A percentile compares a stretch with the other conserved stretches of the same genome.
Conservation (phyloP, 805 yeast genomes). For the Ogataea trehalophila region DNA sequence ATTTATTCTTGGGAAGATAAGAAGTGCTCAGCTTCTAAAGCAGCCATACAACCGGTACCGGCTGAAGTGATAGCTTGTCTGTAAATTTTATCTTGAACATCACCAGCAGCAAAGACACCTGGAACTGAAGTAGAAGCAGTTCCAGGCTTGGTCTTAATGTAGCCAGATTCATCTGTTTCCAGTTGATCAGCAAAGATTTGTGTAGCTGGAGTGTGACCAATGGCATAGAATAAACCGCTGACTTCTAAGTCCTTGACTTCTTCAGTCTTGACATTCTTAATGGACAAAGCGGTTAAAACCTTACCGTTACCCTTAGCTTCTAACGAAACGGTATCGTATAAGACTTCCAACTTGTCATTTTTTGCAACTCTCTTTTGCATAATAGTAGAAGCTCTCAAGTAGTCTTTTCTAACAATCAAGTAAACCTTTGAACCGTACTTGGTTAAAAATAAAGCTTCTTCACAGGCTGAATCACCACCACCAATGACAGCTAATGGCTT, state of each 20-base stretch:
- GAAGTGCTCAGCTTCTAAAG: conserved; percentile 86
- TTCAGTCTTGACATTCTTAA: conserved; percentile 69
- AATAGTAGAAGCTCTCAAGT: conserved; percentile 89
- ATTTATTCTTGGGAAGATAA: conserved; percentile 47
- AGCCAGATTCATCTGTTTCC: conserved; percentile 83
- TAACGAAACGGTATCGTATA: conserved; percentile 77
- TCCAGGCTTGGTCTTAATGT: conserved; percentile 87
- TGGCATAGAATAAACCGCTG: conserved; percentile 94
- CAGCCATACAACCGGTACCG: conserved; percentile 99
- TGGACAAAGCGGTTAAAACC: conserved; percentile 56
- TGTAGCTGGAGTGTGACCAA: conserved; percentile 97
- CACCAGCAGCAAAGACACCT: conserved; percentile 98
- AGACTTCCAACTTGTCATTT: conserved; percentile 85
- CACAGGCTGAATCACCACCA: conserved; percentile 99
- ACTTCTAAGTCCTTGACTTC: conserved; percentile 67
- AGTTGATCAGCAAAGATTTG: conserved; percentile 69
- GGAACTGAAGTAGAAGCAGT: conserved; percentile 76
- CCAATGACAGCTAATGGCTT: conserved; percentile 97
- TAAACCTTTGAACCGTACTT: conserved; percentile 96
- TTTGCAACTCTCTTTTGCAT: conserved; percentile 90
- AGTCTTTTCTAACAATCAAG: conserved; percentile 90
- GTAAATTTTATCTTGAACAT: conserved; percentile 93
- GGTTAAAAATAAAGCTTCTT: conserved; percentile 95
- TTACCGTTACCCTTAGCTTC: conserved; percentile 96
- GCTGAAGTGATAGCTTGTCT: conserved; percentile 99